Percentiles rank a stretch among this genome's conserved stretches.
Conservation (phyloP, 2,329 filamentous ascomycete genomes). For the Sporothrix humicola region DNA sequence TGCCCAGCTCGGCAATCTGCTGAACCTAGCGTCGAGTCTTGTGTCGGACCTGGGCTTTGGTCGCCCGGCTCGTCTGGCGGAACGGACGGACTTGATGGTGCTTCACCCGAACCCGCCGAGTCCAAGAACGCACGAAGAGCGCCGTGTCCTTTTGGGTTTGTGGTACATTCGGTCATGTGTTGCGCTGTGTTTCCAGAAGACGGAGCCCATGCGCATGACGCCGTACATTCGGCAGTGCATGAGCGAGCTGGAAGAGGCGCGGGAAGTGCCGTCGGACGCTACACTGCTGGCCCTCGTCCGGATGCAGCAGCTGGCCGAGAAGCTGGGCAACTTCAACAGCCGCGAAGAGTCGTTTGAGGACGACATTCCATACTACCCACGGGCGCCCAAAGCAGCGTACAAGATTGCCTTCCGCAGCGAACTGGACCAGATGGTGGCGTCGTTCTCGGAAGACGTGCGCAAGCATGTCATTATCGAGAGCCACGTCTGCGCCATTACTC, state of each 20-base stretch:
- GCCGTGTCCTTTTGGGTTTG: constrained; percentile 57
- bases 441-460: constrained; percentile 46
- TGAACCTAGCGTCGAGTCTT: constrained; percentile 56
- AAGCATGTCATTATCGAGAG: constrained; percentile 48
- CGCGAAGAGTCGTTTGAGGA: constrained; percentile 46
- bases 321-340: constrained; percentile 52
- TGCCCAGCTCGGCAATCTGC: constrained; percentile 57
- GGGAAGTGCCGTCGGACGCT: constrained; percentile 55
- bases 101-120: constrained; percentile 48
- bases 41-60: constrained; percentile 56
- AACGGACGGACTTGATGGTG: constrained; percentile 52
- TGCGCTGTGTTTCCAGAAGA: constrained; percentile 51
- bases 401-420: constrained; percentile 54
- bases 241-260: constrained; percentile 50
- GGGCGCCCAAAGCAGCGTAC: constrained; percentile 53
- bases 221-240: constrained; percentile 60
- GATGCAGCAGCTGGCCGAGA: constrained; percentile 57
- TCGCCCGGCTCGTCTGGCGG: constrained; percentile 48
- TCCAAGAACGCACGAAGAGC: constrained; percentile 57
- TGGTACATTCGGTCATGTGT: constrained; percentile 60
- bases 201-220: constrained; percentile 58
- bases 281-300: constrained; percentile 55
- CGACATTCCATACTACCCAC: constrained; percentile 40
- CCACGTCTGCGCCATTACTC: constrained; percentile 49
- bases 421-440: constrained; percentile 50